Base-by-base conservation (phyloP, 371 early-diverging fungal species). In the Parasitella parasitica region DNA sequence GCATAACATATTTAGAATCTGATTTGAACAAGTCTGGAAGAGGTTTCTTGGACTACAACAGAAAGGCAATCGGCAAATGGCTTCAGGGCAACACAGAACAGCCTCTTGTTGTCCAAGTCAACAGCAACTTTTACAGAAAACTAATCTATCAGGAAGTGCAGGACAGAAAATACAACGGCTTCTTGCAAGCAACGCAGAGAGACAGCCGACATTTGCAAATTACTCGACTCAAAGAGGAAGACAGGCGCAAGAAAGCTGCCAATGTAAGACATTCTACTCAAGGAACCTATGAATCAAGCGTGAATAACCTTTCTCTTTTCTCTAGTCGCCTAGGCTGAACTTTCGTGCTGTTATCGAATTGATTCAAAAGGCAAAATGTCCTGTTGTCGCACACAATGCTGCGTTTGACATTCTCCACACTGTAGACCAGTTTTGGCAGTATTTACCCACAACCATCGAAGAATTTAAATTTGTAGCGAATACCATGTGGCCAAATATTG, bases 371-470 rank as follows among this genome's bases (percentile, higher is more conserved):
- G 76, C 86, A 11, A 71, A 83, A 24, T 91, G 91, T 39, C 94
- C 93, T 1, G 81, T 95, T 1, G 77, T 93, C 9, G 92, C 91
- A 9, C 95, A 95, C 66, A 95, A 95, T 69, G 83, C 90, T 69
- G 75, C 86, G 20, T 80, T 90, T 36, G 95, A 95, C 71, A 64
- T 94, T 15, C 81, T 85, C 41, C 93, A 93, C 46, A 88, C 89
- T 0, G 71, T 84, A 26, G 81, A 89, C n/a, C 88, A 91, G 59
- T 94, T 95, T 69, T 77, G 86, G 70, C 67, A 76, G n/a, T 75
- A 76, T 24, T 71, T 95, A 13, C 94, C 94, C 0, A 68, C 75
- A 2, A 69, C 81, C 5, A 64, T 90, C 6, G 56, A 58, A 0
- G 90, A 82, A 6, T 91, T 89, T 67, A 90, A 91, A 75, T 48